Base-by-base conservation (phyloP, 2,329 filamentous ascomycete species). In the Alternaria angustiovoidea region DNA sequence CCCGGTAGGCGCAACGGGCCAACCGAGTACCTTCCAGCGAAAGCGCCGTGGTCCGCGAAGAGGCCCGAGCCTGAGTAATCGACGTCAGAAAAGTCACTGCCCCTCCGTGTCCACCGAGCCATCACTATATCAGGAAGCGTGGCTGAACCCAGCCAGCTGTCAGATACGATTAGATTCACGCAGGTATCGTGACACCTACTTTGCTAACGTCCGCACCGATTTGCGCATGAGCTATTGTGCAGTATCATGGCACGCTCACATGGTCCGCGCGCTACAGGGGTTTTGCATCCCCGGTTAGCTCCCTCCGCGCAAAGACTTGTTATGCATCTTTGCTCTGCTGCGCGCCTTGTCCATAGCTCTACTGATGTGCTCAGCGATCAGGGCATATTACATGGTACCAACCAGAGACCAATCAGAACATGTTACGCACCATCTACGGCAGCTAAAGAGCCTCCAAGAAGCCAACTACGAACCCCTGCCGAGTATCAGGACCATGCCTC, bases 361-460 rank as follows among this genome's bases (percentile, higher is more conserved):
- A 61, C 55, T 58, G 46, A 56, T 51, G 64, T 64, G 60, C 59
- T 55, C 59, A 57, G 57, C 55, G 61, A 65, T 61, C 39, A 59
- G 57, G 64, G 57, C 58, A 68, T 59, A 64, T 66, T 66, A 65
- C 64, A 62, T 62, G 59, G 59, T 48, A 51, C 54, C 46, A 59
- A 47, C 52, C 54, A 49, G 61, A 46, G 20, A 41, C 75, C 73
- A 77, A 76, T 75, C 30, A 59, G 54, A 61, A 53, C 53, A 34
- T 41, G 38, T 51, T 43, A 56, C 48, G 63, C 22, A 57, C 58
- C 62, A 66, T 70, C 62, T 65, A 52, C 68, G 60, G 61, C 69
- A 74, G 73, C 72, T 75, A 71, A 65, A 72, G 67, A 69, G 66
- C 65, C 68, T 71, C 72, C 66, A 66, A 74, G 66, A 67, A 71